A percentile compares a stretch with the other conserved stretches of the same genome.
phyloP scores from a whole-genome alignment of 805 yeast genomes.

The Candida pseudofarinosa region DNA sequence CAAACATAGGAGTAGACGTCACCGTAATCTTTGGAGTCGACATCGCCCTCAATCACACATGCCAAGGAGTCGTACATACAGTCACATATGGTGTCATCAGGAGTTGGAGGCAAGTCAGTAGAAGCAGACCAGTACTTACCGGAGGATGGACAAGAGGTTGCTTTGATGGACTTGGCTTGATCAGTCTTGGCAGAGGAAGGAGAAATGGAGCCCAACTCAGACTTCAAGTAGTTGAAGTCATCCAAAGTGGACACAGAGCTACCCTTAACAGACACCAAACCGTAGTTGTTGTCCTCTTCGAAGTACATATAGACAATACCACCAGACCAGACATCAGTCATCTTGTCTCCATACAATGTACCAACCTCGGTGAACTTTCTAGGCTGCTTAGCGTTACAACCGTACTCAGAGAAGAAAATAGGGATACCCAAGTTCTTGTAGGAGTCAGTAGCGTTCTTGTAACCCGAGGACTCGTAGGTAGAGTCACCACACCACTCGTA shows the following conservation, averaged over 20 bases:
- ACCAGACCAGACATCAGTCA: conserved; percentile 87
- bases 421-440: conserved; percentile 67
- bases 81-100: conserved; percentile 32
- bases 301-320: conserved; percentile 87
- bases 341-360: conserved; percentile 56
- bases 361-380: conserved; percentile 71
- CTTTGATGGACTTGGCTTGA: conserved; percentile 20
- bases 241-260: conserved; percentile 52
- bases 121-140: conserved; percentile 35
- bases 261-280: conserved; percentile 56
- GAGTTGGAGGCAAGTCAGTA: conserved; percentile 42
- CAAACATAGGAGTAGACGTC: conserved; percentile 34
- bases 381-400: conserved; percentile 68
- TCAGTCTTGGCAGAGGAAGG: conserved; percentile 22
- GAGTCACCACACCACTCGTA: conserved; percentile 84
- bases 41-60: conserved; percentile 31
- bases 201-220: conserved; percentile 49
- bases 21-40: conserved; percentile 28
- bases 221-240: conserved; percentile 62
- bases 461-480: conserved; percentile 58
- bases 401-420: conserved; percentile 77
- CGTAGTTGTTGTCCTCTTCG: conserved; percentile 71
- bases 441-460: conserved; percentile 57
- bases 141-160: conserved; percentile 34
- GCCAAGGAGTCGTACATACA: conserved; percentile 31